Evolutionary conservation across 495 filamentous ascomycete genomes (phyloP), one percentile per base, ranked within the genome.

Genomic region (Aspergillus steynii): DNA sequence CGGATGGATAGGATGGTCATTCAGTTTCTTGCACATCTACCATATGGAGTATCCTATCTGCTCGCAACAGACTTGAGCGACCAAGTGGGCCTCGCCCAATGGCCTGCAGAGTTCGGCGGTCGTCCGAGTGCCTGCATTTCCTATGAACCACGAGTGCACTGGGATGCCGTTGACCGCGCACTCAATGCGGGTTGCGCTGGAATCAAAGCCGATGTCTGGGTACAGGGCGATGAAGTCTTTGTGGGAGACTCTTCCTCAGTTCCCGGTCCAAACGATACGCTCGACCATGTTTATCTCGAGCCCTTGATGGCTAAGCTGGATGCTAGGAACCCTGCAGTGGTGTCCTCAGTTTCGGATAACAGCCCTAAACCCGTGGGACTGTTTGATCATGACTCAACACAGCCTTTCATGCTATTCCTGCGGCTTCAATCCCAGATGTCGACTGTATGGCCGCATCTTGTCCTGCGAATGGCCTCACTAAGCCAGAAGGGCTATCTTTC

Each of bases 121-220:
- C 49, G 53, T 29, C 46, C 55, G 7, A 80, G 85, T 58, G 77
- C 77, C 5, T 88, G 85, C 53, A 84, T 90, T 66, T 88, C 86
- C 2, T 87, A 91, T 70, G 89, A 91, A 67, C 88, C 90, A 68
- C 88, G 87, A 68, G 87, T 62, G 37, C 83, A 86, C n/a, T 77
- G 74, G 31, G 80, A 86, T 31, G 87, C 88, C 0, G 68, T 88
- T 6, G 81, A 74, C 55, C 80, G 80, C 5, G 83, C 83, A 2
- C 60, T 89, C 31, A 72, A 56, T 3, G 65, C 74, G 26, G 79
- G 77, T 15, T 87, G 86, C 67, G 85, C 77, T n/a, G 87, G 90
- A 14, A 79, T 90, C 20, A 90, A 91, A 72, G 88, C 86, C 4
- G 90, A 93, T 64, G 81, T 93, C 7, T 94, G 88, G 88, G 79